Conservation (phyloP, 2,329 filamentous ascomycete genomes). For the Dothideomycetes sp. region DNA sequence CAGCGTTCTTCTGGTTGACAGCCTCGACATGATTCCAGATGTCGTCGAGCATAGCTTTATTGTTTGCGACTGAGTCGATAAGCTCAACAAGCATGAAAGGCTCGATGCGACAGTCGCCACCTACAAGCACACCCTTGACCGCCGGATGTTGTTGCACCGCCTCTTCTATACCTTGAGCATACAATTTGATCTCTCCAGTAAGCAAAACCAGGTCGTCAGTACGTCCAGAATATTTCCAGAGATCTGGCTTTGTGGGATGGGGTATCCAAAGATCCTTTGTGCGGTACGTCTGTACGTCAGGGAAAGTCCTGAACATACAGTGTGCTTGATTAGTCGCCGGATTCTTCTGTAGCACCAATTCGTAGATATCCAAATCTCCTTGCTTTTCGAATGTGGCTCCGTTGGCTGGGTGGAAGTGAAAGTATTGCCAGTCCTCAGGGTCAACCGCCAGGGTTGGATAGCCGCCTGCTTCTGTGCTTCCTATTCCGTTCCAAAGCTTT, state of each 20-base stretch:
- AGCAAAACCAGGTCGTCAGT: slow-evolving; percentile 6
- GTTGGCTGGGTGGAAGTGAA: slow-evolving; percentile 3
- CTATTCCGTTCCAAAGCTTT: background rate
- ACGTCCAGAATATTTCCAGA: slow-evolving; percentile 6
- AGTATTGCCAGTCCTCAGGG: slow-evolving; percentile 6
- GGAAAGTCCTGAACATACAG: too few relatives aligned
- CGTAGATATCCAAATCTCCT: slow-evolving; percentile 5
- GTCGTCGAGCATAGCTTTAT: background rate
- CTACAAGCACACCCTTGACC: slow-evolving; percentile 1
- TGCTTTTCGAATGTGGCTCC: slow-evolving; percentile 1
- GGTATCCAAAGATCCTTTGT: slow-evolving; percentile 7
- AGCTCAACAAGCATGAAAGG: slow-evolving; percentile 7
- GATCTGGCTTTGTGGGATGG: slow-evolving; percentile 1
- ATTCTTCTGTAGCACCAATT: too few relatives aligned
- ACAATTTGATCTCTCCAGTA: slow-evolving; percentile 8
- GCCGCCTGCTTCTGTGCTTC: slow-evolving; percentile 8
- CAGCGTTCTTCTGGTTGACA: slow-evolving; percentile 4
- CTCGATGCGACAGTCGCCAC: slow-evolving; percentile 2
- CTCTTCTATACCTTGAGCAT: slow-evolving; percentile 5
- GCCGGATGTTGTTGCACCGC: slow-evolving; percentile 1
- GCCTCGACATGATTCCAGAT: slow-evolving; percentile 5
- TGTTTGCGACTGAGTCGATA: background rate
- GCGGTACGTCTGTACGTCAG: too few relatives aligned
- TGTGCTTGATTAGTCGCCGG: too few relatives aligned
- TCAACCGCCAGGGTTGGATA: background rate